These are phyloP conservation scores for Arthrinium puccinioides DNA, from an alignment of 2,329 filamentous ascomycete species.

Conservation along the genomic window DNA sequence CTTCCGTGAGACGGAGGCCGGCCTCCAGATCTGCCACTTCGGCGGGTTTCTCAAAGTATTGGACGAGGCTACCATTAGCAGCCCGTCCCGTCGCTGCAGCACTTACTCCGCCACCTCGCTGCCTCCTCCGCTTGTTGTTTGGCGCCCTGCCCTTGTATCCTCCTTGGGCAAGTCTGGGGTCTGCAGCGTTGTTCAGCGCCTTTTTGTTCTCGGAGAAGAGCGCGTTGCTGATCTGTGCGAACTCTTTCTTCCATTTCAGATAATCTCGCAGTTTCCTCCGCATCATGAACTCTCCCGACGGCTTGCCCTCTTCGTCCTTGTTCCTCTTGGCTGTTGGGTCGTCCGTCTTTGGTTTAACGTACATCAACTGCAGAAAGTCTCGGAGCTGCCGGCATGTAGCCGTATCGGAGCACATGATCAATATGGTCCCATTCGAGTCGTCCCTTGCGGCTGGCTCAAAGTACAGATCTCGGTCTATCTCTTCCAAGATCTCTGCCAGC, in stretches of 20 bases:
- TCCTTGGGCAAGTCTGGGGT: slow-evolving; percentile 40
- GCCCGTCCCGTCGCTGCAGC: slow-evolving; percentile 53
- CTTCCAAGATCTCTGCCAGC: slow-evolving; percentile 81
- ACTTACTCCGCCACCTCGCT: slow-evolving; percentile 59
- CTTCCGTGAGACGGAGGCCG: slow-evolving; percentile 73
- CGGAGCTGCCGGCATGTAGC: slow-evolving; percentile 80
- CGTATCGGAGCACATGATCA: slow-evolving; percentile 92
- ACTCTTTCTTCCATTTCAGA: slow-evolving; percentile 82
- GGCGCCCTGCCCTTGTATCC: slow-evolving; percentile 57
- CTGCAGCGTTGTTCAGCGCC: slow-evolving; percentile 59
- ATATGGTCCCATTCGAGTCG: slow-evolving; percentile 82
- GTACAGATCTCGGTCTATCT: slow-evolving; percentile 87
- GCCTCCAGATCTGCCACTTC: slow-evolving; percentile 79
- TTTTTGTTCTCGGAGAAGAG: slow-evolving; percentile 77
- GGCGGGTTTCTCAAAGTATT: slow-evolving; percentile 73
- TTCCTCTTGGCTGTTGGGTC: slow-evolving; percentile 26
- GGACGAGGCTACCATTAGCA: slow-evolving; percentile 66
- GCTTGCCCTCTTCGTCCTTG: slow-evolving; percentile 44
- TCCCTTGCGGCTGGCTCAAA: slow-evolving; percentile 71
- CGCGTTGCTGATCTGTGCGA: slow-evolving; percentile 74
- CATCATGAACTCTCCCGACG: slow-evolving; percentile 85
- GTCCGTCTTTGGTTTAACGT: slow-evolving; percentile 53
- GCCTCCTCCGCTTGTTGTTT: slow-evolving; percentile 76
- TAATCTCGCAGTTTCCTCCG: slow-evolving; percentile 79
- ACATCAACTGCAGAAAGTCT: slow-evolving; percentile 88